Evolutionary conservation across 106 monocot species (phyloP).

Genomic region (Agapanthus africanus): DNA sequence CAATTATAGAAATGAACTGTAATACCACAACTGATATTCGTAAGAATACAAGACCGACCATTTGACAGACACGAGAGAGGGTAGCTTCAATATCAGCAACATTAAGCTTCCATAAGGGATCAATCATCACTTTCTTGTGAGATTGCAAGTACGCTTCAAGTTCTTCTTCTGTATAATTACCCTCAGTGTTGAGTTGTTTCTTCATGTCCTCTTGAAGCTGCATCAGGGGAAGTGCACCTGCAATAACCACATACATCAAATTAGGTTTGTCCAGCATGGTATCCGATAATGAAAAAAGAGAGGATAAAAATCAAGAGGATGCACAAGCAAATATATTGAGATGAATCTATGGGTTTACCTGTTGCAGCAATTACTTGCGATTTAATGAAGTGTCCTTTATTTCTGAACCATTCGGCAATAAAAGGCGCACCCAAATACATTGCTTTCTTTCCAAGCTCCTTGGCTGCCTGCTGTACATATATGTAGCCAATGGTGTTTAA

Average conservation of each 20-base stretch:
- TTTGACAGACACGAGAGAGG: slow-evolving; percentile 75
- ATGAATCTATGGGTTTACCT: slow-evolving; percentile 27
- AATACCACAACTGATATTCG: background rate
- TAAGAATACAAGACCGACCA: slow-evolving; percentile 40
- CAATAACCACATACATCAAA: slow-evolving; percentile 11
- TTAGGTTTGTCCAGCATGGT: background rate
- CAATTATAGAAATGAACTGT: background rate
- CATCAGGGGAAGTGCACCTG: slow-evolving; percentile 90
- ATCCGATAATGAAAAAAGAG: background rate
- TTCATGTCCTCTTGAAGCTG: slow-evolving; percentile 96
- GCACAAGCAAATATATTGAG: background rate
- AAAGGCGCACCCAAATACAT: slow-evolving; percentile 89
- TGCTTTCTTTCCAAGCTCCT: slow-evolving; percentile 91
- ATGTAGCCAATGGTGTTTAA: slow-evolving; percentile 96
- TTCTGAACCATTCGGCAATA: slow-evolving; percentile 98
- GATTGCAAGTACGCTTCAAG: slow-evolving; percentile 76
- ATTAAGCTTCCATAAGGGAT: slow-evolving; percentile 98
- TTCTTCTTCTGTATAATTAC: slow-evolving; percentile 72
- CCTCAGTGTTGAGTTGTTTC: slow-evolving; percentile 75
- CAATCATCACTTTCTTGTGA: slow-evolving; percentile 82
- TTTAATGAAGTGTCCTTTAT: slow-evolving; percentile 96
- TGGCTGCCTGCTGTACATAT: slow-evolving; percentile 89
- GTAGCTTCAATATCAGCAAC: slow-evolving; percentile 99
- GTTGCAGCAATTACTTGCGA: slow-evolving; percentile 97
- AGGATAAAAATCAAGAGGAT: background rate